Conservation (phyloP, 2,329 filamentous ascomycete genomes). For the Cladosporium colombiae region DNA sequence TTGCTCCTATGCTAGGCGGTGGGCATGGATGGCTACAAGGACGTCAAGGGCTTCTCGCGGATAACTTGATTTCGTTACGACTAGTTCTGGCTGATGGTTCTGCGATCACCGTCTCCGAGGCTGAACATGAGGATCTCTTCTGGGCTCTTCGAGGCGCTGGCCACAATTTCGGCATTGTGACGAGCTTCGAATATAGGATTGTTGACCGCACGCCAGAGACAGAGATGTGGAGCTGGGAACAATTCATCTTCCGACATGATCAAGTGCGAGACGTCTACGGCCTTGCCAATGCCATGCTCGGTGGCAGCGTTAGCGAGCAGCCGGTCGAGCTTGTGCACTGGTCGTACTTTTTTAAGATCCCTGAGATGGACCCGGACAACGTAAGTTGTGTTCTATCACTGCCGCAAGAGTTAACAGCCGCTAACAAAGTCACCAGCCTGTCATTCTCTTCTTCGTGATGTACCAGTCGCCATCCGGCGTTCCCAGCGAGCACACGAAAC, state of each 20-base stretch:
- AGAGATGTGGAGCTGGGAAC: conserved; percentile 10
- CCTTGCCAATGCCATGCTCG: conserved; percentile 1
- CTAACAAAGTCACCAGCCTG: not conserved
- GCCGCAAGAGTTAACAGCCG: not conserved
- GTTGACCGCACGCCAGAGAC: conserved; percentile 33
- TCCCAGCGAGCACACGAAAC: not conserved
- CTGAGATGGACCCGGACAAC: conserved; percentile 3
- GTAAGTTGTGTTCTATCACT: not conserved
- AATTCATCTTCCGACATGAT: conserved; percentile 6
- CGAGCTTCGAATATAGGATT: conserved; percentile 36
- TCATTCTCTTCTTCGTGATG: conserved; percentile 14
- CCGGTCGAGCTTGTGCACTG: not conserved
- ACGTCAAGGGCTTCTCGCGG: conserved; percentile 52
- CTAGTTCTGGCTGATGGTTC: conserved; percentile 44
- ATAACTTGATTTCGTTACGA: conserved; percentile 45
- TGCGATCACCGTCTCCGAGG: conserved; percentile 41
- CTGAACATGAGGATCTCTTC: conserved; percentile 50
- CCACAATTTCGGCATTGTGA: conserved; percentile 45
- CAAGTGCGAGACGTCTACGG: conserved; percentile 4
- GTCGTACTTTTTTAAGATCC: conserved; percentile 6
- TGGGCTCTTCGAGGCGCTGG: conserved; percentile 49
- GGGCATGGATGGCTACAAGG: conserved; percentile 36
- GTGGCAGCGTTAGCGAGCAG: not conserved
- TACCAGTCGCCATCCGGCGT: conserved; percentile 14
- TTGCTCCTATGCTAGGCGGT: conserved; percentile 24